Evolutionary conservation across 2,329 filamentous ascomycete genomes (phyloP).

Genomic region (Ophiosphaerella korrae): DNA sequence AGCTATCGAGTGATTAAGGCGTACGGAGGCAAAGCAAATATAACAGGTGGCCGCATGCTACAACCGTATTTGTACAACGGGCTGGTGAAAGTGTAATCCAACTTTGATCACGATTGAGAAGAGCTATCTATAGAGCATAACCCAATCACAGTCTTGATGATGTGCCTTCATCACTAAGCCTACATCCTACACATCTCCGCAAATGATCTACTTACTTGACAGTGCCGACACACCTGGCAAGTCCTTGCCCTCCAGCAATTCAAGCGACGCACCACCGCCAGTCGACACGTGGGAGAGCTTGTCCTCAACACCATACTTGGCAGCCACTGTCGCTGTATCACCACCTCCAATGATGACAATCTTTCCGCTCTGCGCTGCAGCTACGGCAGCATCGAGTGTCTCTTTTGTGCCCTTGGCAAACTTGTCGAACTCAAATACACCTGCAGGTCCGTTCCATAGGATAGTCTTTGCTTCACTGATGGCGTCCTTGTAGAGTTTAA

Average conservation of each 20-base stretch:
- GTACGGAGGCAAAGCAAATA: too few species aligned
- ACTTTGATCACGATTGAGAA: conserved; percentile 13
- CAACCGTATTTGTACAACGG: neutral
- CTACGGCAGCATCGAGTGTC: conserved; percentile 86
- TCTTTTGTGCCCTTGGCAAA: conserved; percentile 93
- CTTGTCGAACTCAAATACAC: conserved; percentile 96
- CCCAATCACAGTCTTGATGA: conserved; percentile 42
- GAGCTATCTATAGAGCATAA: conserved; percentile 27
- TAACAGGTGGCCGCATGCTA: neutral
- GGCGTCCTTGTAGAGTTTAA: conserved; percentile 84
- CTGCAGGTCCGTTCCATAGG: conserved; percentile 97
- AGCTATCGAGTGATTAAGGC: too few species aligned
- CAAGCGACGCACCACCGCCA: conserved; percentile 91
- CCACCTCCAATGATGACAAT: conserved; percentile 99
- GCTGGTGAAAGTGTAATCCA: neutral
- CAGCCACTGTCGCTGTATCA: conserved; percentile 96
- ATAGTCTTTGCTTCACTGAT: conserved; percentile 93
- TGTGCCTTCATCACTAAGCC: conserved; percentile 41
- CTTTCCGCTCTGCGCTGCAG: conserved; percentile 79
- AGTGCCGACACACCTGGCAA: conserved; percentile 91
- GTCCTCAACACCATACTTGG: conserved; percentile 94
- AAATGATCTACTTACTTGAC: conserved; percentile 68
- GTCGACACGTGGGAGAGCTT: conserved; percentile 99
- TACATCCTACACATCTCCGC: conserved; percentile 11
- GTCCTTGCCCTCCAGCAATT: conserved; percentile 97